Evolutionary conservation across 192 early-diverging fungal species (phyloP).

Genomic region (Entophlyctis luteolus): DNA sequence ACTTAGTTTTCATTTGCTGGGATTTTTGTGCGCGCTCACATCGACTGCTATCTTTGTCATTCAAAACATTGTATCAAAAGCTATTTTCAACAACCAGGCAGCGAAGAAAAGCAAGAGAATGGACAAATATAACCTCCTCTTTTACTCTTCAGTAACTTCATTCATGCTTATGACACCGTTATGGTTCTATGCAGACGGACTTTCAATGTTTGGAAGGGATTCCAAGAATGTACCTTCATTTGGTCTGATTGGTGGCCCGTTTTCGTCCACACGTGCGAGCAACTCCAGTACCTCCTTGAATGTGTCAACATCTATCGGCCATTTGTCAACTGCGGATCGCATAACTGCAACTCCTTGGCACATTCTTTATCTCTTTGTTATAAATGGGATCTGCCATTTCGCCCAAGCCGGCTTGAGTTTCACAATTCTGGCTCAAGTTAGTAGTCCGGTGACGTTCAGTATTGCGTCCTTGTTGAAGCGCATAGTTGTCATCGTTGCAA

Average conservation of each 20-base stretch:
- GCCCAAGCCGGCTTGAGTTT: slow-evolving; percentile 78
- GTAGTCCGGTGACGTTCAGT: slow-evolving; percentile 76
- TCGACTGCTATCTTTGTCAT: slow-evolving; percentile 79
- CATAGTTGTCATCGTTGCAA: slow-evolving; percentile 83
- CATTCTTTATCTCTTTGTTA: slow-evolving; percentile 54
- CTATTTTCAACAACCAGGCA: slow-evolving; percentile 54
- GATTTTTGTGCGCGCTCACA: slow-evolving; percentile 68
- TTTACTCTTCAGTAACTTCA: slow-evolving; percentile 72
- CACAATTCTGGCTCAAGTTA: slow-evolving; percentile 67
- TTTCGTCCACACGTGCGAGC: slow-evolving; percentile 16
- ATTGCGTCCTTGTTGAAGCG: slow-evolving; percentile 83
- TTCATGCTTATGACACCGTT: slow-evolving; percentile 75
- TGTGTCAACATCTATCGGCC: background rate
- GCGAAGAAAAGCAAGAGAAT: slow-evolving; percentile 49
- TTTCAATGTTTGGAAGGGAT: slow-evolving; percentile 12
- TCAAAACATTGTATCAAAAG: slow-evolving; percentile 85
- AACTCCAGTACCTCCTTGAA: background rate
- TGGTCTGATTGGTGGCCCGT: background rate
- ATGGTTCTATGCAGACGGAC: slow-evolving; percentile 73
- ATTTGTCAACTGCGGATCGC: background rate
- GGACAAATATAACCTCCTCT: slow-evolving; percentile 83
- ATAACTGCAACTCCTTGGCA: slow-evolving; percentile 16
- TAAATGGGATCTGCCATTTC: slow-evolving; percentile 82
- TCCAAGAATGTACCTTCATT: background rate
- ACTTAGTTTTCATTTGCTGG: slow-evolving; percentile 65